Percentiles rank a stretch among this genome's conserved stretches.
Evolutionary conservation across 1,284 basidiomycete genomes (phyloP).

Genomic region (Schizopora paradoxa): DNA sequence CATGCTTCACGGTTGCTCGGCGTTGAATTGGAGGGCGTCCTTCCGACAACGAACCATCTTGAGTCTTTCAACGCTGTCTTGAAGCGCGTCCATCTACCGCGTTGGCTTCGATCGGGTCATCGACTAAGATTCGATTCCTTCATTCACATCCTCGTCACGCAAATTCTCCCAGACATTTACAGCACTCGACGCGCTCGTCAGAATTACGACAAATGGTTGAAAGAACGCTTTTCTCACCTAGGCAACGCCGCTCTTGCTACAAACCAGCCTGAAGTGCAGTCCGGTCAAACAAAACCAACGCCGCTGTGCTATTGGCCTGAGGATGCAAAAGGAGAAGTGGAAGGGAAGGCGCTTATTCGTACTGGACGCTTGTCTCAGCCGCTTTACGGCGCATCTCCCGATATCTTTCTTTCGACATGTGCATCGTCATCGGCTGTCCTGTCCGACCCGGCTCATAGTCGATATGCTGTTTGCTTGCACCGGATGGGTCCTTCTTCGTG

Average conservation of each 20-base stretch:
- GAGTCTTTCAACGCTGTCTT: constrained; percentile 36
- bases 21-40: constrained; percentile 25
- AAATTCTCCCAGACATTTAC: constrained; percentile 26
- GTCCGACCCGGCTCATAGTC: not conserved
- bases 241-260: not conserved
- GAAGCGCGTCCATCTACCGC: constrained; percentile 28
- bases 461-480: constrained; percentile 15
- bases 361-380: not conserved
- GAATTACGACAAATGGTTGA: not conserved
- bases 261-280: not conserved
- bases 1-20: constrained; percentile 24
- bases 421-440: not conserved
- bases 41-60: constrained; percentile 37
- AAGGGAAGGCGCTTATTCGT: not conserved
- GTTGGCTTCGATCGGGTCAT: constrained; percentile 25
- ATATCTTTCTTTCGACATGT: not conserved
- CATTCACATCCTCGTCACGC: constrained; percentile 23
- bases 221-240: not conserved
- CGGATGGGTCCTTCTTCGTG: constrained; percentile 17
- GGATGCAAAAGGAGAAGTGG: not conserved
- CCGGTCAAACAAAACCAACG: too few species aligned
- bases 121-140: constrained; percentile 29
- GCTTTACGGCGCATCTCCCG: not conserved
- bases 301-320: not conserved
- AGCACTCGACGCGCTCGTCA: constrained; percentile 12